These are phyloP conservation scores for Lodderomyces metapsilosis DNA, from an alignment of 1,139 yeast species.

Conservation along the genomic window DNA sequence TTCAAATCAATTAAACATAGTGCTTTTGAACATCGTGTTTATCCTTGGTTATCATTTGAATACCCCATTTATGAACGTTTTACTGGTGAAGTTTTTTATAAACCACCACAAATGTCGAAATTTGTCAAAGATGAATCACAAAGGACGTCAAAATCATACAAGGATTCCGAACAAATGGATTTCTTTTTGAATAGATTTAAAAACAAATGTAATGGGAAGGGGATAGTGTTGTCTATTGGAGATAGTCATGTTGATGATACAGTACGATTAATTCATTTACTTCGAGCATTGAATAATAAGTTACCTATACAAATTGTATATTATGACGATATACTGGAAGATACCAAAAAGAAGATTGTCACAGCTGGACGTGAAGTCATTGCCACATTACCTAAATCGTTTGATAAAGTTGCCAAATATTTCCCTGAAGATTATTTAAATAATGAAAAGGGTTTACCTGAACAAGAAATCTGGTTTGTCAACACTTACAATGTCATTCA, in stretches of 20 bases:
- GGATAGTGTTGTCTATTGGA: conserved; percentile 38
- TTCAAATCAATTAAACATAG: conserved; percentile 15
- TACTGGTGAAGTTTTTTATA: conserved; percentile 37
- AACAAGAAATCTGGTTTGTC: conserved; percentile 45
- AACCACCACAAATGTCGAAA: conserved; percentile 37
- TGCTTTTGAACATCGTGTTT: conserved; percentile 39
- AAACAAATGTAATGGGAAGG: conserved; percentile 28
- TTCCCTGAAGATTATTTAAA: conserved; percentile 25
- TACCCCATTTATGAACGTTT: conserved; percentile 46
- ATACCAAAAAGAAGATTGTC: conserved; percentile 23
- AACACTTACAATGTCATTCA: conserved; percentile 36
- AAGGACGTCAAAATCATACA: conserved; percentile 9
- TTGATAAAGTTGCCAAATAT: conserved; percentile 18
- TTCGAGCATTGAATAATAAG: conserved; percentile 29
- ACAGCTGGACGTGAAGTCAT: conserved; percentile 25
- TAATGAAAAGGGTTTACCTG: conserved; percentile 29
- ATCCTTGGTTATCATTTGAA: conserved; percentile 46
- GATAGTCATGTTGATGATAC: conserved; percentile 31
- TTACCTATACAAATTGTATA: conserved; percentile 39
- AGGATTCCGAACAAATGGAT: conserved; percentile 4
- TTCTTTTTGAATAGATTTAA: conserved; percentile 26
- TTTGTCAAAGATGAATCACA: conserved; percentile 16
- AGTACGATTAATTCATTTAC: conserved; percentile 26
- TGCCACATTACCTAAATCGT: conserved; percentile 24
- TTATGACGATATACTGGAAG: conserved; percentile 21